These are phyloP conservation scores for Rugonectria rugulosa DNA, from an alignment of 2,329 filamentous ascomycete genomes.

Conservation along the genomic window DNA sequence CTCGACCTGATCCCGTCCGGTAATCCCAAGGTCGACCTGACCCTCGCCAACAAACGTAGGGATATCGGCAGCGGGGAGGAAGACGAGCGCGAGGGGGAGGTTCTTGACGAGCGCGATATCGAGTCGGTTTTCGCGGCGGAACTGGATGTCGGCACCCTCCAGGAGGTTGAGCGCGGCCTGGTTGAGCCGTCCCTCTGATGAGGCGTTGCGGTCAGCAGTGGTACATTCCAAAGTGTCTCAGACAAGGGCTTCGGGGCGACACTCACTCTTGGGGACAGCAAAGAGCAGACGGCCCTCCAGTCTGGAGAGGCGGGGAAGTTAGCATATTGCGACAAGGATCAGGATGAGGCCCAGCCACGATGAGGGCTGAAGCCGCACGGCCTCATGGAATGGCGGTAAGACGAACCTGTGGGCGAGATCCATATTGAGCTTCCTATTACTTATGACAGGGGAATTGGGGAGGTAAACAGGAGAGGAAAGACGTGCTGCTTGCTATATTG, in stretches of 20 bases:
- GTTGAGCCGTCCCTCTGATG: constrained; percentile 87
- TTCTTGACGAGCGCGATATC: constrained; percentile 99
- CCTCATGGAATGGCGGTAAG: neutral
- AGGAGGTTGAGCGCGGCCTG: constrained; percentile 89
- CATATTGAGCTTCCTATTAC: constrained; percentile 44
- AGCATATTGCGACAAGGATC: constrained; percentile 17
- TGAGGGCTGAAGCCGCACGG: neutral
- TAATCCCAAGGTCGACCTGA: constrained; percentile 92
- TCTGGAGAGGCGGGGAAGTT: constrained; percentile 54
- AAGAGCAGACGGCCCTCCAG: constrained; percentile 93
- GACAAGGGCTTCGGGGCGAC: neutral
- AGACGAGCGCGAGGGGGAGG: constrained; percentile 91
- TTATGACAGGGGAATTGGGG: neutral
- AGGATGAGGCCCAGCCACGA: neutral
- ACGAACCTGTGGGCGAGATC: constrained; percentile 64
- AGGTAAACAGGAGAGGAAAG: neutral
- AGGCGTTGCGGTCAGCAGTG: constrained; percentile 2
- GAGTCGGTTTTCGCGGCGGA: constrained; percentile 91
- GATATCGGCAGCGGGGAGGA: constrained; percentile 96
- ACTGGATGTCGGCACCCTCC: constrained; percentile 93
- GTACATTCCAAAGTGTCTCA: neutral
- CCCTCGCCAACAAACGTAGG: constrained; percentile 97
- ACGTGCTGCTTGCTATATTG: neutral
- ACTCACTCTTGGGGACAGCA: constrained; percentile 96
- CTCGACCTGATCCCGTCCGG: constrained; percentile 88